A percentile compares a stretch with the other conserved stretches of the same genome.
Conservation (phyloP, 2,329 filamentous ascomycete species). For the Arthrobotrys entomopaga region DNA sequence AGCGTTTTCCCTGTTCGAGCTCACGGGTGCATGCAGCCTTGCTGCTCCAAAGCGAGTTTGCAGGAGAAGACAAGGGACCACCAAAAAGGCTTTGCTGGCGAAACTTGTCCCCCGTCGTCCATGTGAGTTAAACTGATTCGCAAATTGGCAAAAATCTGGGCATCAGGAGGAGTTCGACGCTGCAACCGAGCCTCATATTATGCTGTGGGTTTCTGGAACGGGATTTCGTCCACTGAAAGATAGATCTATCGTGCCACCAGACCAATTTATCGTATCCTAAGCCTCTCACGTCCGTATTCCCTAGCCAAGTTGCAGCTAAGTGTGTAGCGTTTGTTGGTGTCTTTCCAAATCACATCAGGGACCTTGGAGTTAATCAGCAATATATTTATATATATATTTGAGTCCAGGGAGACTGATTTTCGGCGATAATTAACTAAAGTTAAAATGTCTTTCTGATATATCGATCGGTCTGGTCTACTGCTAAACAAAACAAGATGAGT, state of each 20-base stretch:
- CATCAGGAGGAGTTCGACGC: background rate
- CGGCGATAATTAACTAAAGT: too few species aligned
- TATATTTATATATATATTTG: background rate
- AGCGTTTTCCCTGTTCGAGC: constrained; percentile 40
- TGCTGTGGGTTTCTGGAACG: too few species aligned
- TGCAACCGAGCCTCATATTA: background rate
- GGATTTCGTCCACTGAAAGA: too few species aligned
- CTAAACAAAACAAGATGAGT: too few species aligned
- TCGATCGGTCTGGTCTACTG: too few species aligned
- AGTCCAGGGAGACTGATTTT: too few species aligned
- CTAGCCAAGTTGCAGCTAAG: background rate
- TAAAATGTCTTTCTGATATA: too few species aligned
- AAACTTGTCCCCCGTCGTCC: background rate
- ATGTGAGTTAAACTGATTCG: background rate
- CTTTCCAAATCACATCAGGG: too few species aligned
- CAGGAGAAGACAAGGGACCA: background rate
- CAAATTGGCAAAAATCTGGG: background rate
- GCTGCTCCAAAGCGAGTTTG: constrained; percentile 29
- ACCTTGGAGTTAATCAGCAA: background rate
- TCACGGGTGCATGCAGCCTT: constrained; percentile 46
- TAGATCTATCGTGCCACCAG: too few species aligned
- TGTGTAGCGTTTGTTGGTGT: too few species aligned
- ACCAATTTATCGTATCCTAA: too few species aligned
- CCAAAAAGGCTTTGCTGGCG: background rate
- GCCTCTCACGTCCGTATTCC: too few species aligned